Conservation (phyloP, 2,329 filamentous ascomycete genomes). For the Thielaviopsis cerberus region DNA sequence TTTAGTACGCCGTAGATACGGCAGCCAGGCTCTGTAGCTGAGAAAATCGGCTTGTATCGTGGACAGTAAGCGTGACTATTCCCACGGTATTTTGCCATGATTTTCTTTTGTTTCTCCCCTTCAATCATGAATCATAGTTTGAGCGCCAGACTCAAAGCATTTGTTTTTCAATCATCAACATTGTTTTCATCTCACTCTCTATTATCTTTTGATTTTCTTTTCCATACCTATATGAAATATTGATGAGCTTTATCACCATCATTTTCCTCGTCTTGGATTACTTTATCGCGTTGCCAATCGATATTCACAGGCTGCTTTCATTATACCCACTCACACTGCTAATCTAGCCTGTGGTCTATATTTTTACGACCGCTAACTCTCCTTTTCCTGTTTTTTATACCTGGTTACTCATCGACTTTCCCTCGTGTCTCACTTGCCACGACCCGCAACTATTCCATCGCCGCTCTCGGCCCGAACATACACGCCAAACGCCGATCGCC, state of each 20-base stretch:
- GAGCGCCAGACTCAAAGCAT: neutral
- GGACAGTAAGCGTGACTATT: too few relatives aligned
- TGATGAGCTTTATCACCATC: too few relatives aligned
- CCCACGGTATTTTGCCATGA: too few relatives aligned
- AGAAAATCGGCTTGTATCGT: neutral
- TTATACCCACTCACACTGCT: too few relatives aligned
- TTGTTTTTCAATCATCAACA: neutral
- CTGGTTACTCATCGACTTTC: neutral
- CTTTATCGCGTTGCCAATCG: too few relatives aligned
- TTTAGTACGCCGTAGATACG: neutral
- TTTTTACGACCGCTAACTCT: too few relatives aligned
- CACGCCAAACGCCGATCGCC: neutral
- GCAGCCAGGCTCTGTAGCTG: neutral
- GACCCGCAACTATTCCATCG: neutral
- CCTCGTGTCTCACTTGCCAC: neutral
- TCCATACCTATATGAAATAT: neutral
- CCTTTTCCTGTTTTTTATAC: neutral
- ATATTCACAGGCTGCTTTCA: too few relatives aligned
- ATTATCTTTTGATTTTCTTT: neutral
- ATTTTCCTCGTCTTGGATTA: too few relatives aligned
- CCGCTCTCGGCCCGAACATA: constrained; percentile 4
- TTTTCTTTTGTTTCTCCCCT: neutral
- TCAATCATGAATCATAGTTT: neutral
- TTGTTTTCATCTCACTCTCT: neutral
- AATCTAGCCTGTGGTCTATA: too few relatives aligned